A percentile compares a stretch with the other conserved stretches of the same genome.
Conservation (phyloP, 106 monocot genomes). For the Dactylorhiza incarnata region DNA sequence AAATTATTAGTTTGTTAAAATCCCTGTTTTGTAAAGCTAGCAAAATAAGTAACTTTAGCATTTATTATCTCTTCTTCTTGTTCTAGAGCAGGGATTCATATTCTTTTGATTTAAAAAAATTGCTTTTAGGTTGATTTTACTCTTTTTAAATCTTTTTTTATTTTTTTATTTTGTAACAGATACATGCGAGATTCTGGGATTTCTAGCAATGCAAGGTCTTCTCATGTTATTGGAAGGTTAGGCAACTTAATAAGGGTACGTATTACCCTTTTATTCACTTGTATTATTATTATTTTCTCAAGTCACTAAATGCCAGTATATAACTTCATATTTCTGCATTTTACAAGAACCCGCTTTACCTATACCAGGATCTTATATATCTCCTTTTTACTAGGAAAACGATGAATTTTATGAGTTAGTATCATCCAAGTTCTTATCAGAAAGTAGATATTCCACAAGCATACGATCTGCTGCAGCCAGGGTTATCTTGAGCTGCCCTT, state of each 20-base stretch:
- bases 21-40: no score
- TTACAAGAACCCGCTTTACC: neutral
- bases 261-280: neutral
- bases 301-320: neutral
- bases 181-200: constrained; percentile 49
- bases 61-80: neutral
- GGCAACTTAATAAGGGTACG: constrained; percentile 64
- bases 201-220: constrained; percentile 46
- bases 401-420: constrained; percentile 77
- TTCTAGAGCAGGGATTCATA: neutral
- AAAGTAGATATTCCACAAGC: constrained; percentile 53
- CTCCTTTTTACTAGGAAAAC: constrained; percentile 49
- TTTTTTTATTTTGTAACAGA: constrained; percentile 21
- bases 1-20: no score
- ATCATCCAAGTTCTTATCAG: constrained; percentile 64
- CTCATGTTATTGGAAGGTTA: constrained; percentile 68
- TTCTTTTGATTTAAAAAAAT: neutral
- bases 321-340: neutral
- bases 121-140: neutral
- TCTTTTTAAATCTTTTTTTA: neutral
- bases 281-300: neutral
- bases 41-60: neutral
- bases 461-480: constrained; percentile 69
- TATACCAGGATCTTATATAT: neutral
- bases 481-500: constrained; percentile 69